phyloP scores from a whole-genome alignment of 495 filamentous ascomycete species.

The Aspergillus cavernicola region DNA sequence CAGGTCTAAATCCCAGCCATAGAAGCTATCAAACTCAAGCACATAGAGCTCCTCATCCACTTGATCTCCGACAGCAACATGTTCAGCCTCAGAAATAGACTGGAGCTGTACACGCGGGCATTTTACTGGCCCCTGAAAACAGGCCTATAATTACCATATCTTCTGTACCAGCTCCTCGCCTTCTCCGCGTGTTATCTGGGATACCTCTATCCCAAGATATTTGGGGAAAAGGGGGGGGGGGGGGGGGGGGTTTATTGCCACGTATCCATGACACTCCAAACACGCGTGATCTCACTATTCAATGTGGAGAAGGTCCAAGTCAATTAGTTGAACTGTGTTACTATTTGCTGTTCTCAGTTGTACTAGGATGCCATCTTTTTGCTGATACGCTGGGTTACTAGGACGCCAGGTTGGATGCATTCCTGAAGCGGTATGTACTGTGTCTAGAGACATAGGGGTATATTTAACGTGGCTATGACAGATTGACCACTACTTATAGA shows the following conservation, averaged over 20 bases:
- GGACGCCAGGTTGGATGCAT: conserved; percentile 13
- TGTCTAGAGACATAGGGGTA: conserved; percentile 38
- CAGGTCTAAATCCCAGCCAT: background rate
- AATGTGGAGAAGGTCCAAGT: conserved; percentile 27
- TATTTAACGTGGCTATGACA: conserved; percentile 25
- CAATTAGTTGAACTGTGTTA: background rate
- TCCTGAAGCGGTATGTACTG: conserved; percentile 29
- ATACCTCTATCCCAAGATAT: conserved; percentile 24
- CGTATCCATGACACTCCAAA: conserved; percentile 43
- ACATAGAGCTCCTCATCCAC: conserved; percentile 26
- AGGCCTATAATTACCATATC: conserved; percentile 29
- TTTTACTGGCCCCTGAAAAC: background rate
- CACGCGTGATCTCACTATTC: conserved; percentile 39
- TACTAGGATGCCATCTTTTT: conserved; percentile 4
- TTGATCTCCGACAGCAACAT: conserved; percentile 14
- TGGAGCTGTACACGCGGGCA: background rate
- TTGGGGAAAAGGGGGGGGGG: no score
- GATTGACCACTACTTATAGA: conserved; percentile 22
- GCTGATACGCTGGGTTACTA: background rate
- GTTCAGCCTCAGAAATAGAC: conserved; percentile 4
- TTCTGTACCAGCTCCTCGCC: conserved; percentile 43
- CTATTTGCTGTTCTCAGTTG: conserved; percentile 2
- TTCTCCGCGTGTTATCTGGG: conserved; percentile 41
- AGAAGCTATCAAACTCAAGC: conserved; percentile 20
- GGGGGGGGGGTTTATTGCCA: no score